Evolutionary conservation across 1,139 yeast genomes (phyloP).

Genomic region (Saccharomyces hybrid): DNA sequence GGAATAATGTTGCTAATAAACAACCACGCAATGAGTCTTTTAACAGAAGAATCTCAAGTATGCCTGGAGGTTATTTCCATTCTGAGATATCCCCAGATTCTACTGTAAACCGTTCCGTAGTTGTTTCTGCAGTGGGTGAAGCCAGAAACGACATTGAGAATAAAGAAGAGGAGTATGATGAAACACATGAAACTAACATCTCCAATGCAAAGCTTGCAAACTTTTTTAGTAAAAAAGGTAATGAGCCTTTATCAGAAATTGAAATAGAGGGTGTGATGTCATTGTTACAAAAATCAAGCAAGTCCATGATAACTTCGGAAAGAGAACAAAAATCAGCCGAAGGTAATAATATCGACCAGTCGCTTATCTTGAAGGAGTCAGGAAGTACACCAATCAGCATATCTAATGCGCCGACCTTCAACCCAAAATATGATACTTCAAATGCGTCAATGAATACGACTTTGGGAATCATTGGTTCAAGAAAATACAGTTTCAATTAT

Average conservation of each 20-base stretch:
- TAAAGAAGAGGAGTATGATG: not conserved
- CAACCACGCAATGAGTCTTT: conserved; percentile 1
- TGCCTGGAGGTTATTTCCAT: conserved; percentile 17
- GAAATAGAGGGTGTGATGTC: conserved; percentile 83
- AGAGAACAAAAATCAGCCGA: not conserved
- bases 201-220: conserved; percentile 45
- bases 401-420: conserved; percentile 30
- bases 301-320: conserved; percentile 3
- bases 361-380: conserved; percentile 14
- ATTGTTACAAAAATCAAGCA: conserved; percentile 36
- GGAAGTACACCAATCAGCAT: conserved; percentile 11
- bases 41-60: not conserved
- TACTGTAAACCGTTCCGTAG: conserved; percentile 1
- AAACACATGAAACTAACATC: conserved; percentile 8
- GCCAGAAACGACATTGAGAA: conserved; percentile 2
- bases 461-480: conserved; percentile 17
- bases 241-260: conserved; percentile 59
- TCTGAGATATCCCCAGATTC: conserved; percentile 6
- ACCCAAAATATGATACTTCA: conserved; percentile 29
- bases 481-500: conserved; percentile 46
- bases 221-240: conserved; percentile 72
- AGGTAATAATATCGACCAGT: conserved; percentile 2
- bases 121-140: not conserved
- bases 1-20: not conserved
- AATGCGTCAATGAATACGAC: conserved; percentile 15